phyloP scores from a whole-genome alignment of 2,329 filamentous ascomycete species.

The Chalaropsis ovoidea region DNA sequence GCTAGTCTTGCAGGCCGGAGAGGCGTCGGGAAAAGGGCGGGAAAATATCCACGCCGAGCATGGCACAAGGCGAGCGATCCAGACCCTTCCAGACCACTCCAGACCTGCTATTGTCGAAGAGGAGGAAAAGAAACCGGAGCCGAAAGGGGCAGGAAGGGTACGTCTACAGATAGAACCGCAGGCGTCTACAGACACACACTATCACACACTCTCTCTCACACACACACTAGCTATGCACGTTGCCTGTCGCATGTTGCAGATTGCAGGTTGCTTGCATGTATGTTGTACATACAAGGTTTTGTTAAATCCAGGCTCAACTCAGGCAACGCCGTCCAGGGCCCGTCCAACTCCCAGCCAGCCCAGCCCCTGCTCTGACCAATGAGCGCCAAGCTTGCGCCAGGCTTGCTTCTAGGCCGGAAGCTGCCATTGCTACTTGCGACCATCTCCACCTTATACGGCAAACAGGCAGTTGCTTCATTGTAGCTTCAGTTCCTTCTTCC shows the following conservation, averaged over 20 bases:
- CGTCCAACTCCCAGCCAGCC: too few species aligned
- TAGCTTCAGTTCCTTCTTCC: background rate
- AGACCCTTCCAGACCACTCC: constrained; percentile 8
- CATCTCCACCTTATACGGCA: constrained; percentile 1
- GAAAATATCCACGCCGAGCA: background rate
- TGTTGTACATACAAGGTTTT: background rate
- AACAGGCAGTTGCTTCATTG: background rate
- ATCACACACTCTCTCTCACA: too few species aligned
- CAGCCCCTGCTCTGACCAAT: background rate
- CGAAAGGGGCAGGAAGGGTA: too few species aligned
- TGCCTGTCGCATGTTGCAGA: too few species aligned
- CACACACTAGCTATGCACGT: too few species aligned
- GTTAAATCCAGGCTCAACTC: background rate
- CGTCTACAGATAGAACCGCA: too few species aligned
- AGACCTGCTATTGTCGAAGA: background rate
- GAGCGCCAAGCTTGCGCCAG: background rate
- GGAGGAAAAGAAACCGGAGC: too few species aligned
- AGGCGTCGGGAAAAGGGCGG: background rate
- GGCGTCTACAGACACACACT: too few species aligned
- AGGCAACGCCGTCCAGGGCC: background rate
- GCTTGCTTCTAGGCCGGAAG: background rate
- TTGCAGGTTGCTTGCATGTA: too few species aligned
- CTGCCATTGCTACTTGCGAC: background rate
- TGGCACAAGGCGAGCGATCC: background rate
- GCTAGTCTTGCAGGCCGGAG: background rate